phyloP scores from a whole-genome alignment of 306 rosid species.

The Astragalus membranaceus region DNA sequence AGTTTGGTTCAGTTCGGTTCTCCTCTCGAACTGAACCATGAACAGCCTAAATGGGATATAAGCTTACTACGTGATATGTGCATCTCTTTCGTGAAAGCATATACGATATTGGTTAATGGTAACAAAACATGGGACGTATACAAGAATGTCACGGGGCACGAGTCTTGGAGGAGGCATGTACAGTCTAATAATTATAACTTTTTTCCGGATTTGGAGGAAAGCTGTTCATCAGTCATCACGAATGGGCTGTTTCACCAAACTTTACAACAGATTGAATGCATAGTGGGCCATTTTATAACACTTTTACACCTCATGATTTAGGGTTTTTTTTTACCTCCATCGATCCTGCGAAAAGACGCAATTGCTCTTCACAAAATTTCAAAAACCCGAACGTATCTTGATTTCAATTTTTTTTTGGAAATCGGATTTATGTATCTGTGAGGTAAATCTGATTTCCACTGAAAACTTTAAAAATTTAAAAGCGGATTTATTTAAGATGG shows the following conservation, averaged over 20 bases:
- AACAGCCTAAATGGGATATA: neutral
- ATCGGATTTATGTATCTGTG: too few relatives aligned
- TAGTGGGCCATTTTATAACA: neutral
- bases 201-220: neutral
- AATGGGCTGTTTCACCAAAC: neutral
- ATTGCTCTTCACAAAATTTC: too few relatives aligned
- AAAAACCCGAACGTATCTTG: too few relatives aligned
- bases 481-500: too few relatives aligned
- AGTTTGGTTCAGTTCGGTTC: too few relatives aligned
- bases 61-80: neutral
- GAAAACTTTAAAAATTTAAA: too few relatives aligned
- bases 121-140: neutral
- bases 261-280: neutral
- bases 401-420: too few relatives aligned
- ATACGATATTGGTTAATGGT: neutral
- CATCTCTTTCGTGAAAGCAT: neutral
- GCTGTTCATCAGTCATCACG: neutral
- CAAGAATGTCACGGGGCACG: neutral
- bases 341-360: too few relatives aligned
- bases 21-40: too few relatives aligned
- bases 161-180: constrained; percentile 5
- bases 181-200: neutral
- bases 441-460: too few relatives aligned
- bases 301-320: neutral
- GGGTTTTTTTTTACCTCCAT: too few relatives aligned